Base-by-base conservation (phyloP, 2,329 filamentous ascomycete genomes). In the Apiospora phragmitis region DNA sequence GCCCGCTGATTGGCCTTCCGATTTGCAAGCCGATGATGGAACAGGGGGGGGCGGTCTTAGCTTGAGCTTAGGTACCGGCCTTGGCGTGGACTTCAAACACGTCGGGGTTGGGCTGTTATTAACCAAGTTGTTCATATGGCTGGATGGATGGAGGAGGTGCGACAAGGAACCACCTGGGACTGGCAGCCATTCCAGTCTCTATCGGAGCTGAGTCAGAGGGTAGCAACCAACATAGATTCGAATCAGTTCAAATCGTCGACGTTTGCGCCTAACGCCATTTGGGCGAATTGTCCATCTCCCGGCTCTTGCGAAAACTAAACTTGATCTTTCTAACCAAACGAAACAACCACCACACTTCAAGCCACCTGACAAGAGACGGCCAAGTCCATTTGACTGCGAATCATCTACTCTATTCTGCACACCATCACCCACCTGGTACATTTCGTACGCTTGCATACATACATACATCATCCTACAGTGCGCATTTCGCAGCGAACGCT, bases 1-100 rank as follows among this genome's bases (percentile, higher is more conserved):
- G 55, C 55, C 55, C 55, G 55, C 55, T 62, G 55, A 62, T 62
- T 62, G 55, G 55, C 55, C 8, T 62, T 38, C 55, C 55, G 55
- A n/a, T 38, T n/a, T 62, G 51, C 51, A 59, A 35, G 51, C 51
- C 51, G 51, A 59, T 59, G 51, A 35, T 59, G 51, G 51, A 35
- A 59, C 51, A 38, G 32, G 49, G 49, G 43, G 43, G n/a, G 32
- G 29, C 55, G 21, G 55, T 38, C 32, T 62, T 62, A 62, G 55
- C 55, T 62, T 12, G 9, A 38, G 55, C 32, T 38, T 62, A 62
- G 32, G 55, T 62, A 38, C 55, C 18, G 38, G 55, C 11, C 55
- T 62, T 62, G 55, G 55, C 55, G 18, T 35, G 55, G 32, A 38
- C 21, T 62, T 38, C 55, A 35, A 62, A 62, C 55, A n/a, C 35